phyloP scores from a whole-genome alignment of 345 rosid species.

The Alliaria petiolata region DNA sequence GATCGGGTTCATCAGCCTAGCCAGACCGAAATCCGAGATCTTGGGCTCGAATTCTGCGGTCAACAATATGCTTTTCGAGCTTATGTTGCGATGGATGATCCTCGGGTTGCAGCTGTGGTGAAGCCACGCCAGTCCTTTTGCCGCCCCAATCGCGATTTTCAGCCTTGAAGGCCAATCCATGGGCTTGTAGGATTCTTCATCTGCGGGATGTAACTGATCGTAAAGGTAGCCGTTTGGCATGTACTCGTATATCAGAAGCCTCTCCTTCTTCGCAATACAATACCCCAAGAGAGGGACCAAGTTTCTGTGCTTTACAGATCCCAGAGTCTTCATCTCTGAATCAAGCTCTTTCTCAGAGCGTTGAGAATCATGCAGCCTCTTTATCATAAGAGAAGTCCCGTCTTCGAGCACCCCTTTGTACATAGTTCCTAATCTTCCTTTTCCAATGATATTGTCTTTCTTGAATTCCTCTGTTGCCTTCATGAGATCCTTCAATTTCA shows the following conservation, averaged over 20 bases:
- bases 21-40: slow-evolving; percentile 94
- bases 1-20: slow-evolving; percentile 92
- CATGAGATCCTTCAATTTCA: slow-evolving; percentile 82
- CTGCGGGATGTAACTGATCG: slow-evolving; percentile 46
- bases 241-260: slow-evolving; percentile 70
- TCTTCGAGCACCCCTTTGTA: slow-evolving; percentile 80
- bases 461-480: slow-evolving; percentile 79
- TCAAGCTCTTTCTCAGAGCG: slow-evolving; percentile 73
- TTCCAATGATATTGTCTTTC: slow-evolving; percentile 70
- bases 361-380: slow-evolving; percentile 90
- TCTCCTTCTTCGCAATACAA: slow-evolving; percentile 65
- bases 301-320: slow-evolving; percentile 74
- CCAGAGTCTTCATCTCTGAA: slow-evolving; percentile 83
- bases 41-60: slow-evolving; percentile 78
- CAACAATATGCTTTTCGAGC: slow-evolving; percentile 87
- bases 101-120: slow-evolving; percentile 97
- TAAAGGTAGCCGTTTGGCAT: slow-evolving; percentile 76
- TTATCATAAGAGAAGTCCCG: slow-evolving; percentile 71
- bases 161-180: slow-evolving; percentile 88
- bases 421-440: slow-evolving; percentile 84
- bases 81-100: slow-evolving; percentile 85
- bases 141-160: slow-evolving; percentile 75
- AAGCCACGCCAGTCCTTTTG: slow-evolving; percentile 91
- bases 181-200: slow-evolving; percentile 44
- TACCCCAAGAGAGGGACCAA: slow-evolving; percentile 90